Evolutionary conservation across 306 rosid genomes (phyloP).

Genomic region (Trifolium pratense): DNA sequence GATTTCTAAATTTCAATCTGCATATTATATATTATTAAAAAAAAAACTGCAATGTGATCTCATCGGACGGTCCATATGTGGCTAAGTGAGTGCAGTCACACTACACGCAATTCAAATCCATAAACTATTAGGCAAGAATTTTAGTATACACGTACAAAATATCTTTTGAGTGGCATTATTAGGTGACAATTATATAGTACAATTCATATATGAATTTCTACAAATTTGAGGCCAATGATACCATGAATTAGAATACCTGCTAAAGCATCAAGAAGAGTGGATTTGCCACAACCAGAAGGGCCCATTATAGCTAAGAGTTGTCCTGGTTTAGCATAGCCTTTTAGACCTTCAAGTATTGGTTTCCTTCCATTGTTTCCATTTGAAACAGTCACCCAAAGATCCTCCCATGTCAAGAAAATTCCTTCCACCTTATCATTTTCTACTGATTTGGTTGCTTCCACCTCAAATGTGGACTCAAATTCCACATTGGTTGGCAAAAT

Average conservation of each 20-base stretch:
- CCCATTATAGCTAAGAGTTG: slow-evolving; percentile 59
- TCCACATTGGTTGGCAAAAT: slow-evolving; percentile 28
- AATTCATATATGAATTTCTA: too few relatives aligned
- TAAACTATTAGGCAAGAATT: too few relatives aligned
- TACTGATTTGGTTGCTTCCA: slow-evolving; percentile 16
- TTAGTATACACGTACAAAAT: too few relatives aligned
- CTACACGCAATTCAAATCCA: neutral
- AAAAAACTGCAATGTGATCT: neutral
- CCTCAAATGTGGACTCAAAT: slow-evolving; percentile 35
- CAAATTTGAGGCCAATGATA: too few relatives aligned
- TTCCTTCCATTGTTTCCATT: slow-evolving; percentile 33
- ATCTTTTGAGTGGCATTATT: too few relatives aligned
- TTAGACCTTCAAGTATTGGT: slow-evolving; percentile 54
- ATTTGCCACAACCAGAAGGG: slow-evolving; percentile 72
- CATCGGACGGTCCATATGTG: neutral
- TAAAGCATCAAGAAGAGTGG: slow-evolving; percentile 71
- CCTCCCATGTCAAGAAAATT: slow-evolving; percentile 58
- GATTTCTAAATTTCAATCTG: neutral
- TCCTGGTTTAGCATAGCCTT: slow-evolving; percentile 60
- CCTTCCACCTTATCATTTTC: slow-evolving; percentile 29
- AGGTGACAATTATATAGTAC: too few relatives aligned
- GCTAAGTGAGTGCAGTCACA: neutral
- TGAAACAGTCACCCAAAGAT: slow-evolving; percentile 55
- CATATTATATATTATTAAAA: too few relatives aligned
- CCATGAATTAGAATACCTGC: slow-evolving; percentile 50